Evolutionary conservation across 2,329 filamentous ascomycete genomes (phyloP).

Genomic region (Beauveria bassiana): DNA sequence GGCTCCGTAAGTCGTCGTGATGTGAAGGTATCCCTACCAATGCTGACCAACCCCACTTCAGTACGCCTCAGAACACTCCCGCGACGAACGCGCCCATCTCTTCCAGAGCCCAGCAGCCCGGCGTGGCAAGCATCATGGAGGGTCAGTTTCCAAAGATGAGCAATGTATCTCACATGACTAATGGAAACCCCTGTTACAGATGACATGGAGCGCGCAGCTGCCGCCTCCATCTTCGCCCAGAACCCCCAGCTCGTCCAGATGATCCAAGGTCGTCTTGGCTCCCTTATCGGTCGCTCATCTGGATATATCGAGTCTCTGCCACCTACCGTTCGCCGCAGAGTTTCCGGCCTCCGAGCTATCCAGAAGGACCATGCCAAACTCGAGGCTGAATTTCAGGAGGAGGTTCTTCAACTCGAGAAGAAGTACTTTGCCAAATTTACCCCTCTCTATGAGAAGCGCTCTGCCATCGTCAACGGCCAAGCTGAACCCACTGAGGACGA

Average conservation of each 20-base stretch:
- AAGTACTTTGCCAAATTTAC: conserved; percentile 99
- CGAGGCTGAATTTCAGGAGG: conserved; percentile 96
- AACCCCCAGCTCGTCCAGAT: conserved; percentile 92
- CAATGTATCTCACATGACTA: conserved; percentile 15
- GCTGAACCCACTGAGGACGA: conserved; percentile 82
- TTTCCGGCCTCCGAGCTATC: conserved; percentile 92
- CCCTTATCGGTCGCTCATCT: conserved; percentile 88
- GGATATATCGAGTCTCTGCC: conserved; percentile 97
- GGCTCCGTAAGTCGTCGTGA: conserved; percentile 46
- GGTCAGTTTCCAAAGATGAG: conserved; percentile 49
- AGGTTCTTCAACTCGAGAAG: conserved; percentile 96
- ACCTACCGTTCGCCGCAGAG: conserved; percentile 79
- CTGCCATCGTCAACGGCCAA: conserved; percentile 82
- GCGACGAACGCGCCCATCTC: conserved; percentile 94
- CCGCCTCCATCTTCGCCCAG: conserved; percentile 88
- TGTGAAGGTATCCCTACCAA: conserved; percentile 23
- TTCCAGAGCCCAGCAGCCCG: conserved; percentile 92
- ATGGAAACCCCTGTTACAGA: conserved; percentile 47
- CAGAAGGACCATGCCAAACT: conserved; percentile 99
- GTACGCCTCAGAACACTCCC: conserved; percentile 97
- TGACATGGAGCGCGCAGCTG: conserved; percentile 78
- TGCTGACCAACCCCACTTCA: conserved; percentile 42
- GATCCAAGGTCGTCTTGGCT: conserved; percentile 94
- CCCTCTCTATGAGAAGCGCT: conserved; percentile 91
- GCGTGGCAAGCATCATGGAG: conserved; percentile 92